A percentile compares a stretch with the other conserved stretches of the same genome.
These are phyloP conservation scores for Gaultheria prostrata DNA, from an alignment of 148 eudicot genomes.

Conservation along the genomic window DNA sequence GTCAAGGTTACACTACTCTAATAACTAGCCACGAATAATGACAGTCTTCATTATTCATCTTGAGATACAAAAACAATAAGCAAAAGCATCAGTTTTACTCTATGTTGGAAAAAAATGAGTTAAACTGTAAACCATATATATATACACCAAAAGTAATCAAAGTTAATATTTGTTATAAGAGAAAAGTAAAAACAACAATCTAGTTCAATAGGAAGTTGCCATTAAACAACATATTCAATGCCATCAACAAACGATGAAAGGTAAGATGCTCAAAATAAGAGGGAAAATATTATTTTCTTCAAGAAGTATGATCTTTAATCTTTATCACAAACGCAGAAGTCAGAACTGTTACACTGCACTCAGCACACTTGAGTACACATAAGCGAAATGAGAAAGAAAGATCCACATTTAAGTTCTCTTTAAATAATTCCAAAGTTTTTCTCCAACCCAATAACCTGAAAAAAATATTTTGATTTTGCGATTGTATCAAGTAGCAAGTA, in stretches of 20 bases:
- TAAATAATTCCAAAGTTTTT: neutral
- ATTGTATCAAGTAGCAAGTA: neutral
- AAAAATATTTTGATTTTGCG: neutral
- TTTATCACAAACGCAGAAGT: neutral
- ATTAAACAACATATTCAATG: neutral
- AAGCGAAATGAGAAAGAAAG: neutral
- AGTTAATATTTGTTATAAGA: neutral
- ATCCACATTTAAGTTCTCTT: neutral
- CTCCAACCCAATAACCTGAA: neutral
- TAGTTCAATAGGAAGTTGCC: neutral
- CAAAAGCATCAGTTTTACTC: neutral
- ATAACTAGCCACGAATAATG: slow-evolving; percentile 10
- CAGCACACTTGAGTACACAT: neutral
- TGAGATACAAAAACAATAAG: neutral
- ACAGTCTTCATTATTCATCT: slow-evolving; percentile 12
- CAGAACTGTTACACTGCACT: neutral
- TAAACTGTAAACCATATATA: too few species aligned
- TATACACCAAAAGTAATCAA: too few species aligned
- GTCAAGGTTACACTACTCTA: slow-evolving; percentile 18
- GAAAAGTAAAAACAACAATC: neutral
- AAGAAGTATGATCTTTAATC: slow-evolving; percentile 8
- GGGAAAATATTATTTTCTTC: slow-evolving; percentile 2
- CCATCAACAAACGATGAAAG: neutral
- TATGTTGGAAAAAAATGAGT: neutral
- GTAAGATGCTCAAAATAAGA: neutral